Evolutionary conservation across 768 basidiomycete genomes (phyloP).

Genomic region (Tricholomella constricta): DNA sequence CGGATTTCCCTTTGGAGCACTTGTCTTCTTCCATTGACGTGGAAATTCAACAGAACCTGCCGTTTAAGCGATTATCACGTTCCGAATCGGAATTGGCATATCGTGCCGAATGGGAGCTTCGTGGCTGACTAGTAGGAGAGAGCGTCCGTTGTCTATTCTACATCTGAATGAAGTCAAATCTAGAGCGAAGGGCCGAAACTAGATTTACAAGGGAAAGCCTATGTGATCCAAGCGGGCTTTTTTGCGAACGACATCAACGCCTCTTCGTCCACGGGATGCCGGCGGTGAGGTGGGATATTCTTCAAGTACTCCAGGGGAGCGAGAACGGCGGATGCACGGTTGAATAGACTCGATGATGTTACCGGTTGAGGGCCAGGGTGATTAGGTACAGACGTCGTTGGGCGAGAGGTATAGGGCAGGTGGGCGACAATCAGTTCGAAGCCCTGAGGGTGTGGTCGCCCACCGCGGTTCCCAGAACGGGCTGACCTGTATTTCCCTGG

Average conservation of each 20-base stretch:
- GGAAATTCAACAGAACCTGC: neutral
- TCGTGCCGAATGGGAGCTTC: neutral
- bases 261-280: constrained; percentile 73
- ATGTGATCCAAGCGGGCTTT: constrained; percentile 15
- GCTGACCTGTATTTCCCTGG: constrained; percentile 66
- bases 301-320: constrained; percentile 68
- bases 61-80: neutral
- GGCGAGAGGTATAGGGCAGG: neutral
- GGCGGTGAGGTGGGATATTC: constrained; percentile 57
- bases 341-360: neutral
- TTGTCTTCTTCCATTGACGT: neutral
- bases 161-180: neutral
- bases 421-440: constrained; percentile 12
- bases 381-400: neutral
- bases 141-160: neutral
- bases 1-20: neutral
- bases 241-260: constrained; percentile 61
- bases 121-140: neutral
- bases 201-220: neutral
- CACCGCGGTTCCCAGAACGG: constrained; percentile 45
- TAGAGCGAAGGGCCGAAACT: neutral
- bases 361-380: neutral
- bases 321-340: constrained; percentile 33
- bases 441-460: constrained; percentile 20
- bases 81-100: neutral